phyloP scores from a whole-genome alignment of 352 stramenopile species.

The Phytophthora vignae region DNA sequence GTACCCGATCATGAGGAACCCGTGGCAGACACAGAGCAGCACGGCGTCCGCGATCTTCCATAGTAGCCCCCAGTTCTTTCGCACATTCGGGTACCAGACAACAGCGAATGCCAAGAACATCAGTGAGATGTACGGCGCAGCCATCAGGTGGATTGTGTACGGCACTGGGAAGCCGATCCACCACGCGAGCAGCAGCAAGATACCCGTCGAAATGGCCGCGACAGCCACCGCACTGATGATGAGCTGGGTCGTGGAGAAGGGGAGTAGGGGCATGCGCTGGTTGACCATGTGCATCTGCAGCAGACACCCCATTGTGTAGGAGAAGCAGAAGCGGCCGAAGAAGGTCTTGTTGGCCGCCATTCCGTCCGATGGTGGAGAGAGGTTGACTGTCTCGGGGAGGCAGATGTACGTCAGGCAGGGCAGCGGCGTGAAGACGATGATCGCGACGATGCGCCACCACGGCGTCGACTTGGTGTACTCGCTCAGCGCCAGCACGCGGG shows the following conservation, averaged over 20 bases:
- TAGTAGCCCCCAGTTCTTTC: background rate
- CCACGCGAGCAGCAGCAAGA: slow-evolving; percentile 15
- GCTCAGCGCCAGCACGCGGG: slow-evolving; percentile 4
- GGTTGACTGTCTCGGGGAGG: slow-evolving; percentile 13
- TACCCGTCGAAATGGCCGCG: background rate
- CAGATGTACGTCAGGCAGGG: slow-evolving; percentile 17
- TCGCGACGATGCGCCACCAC: slow-evolving; percentile 5
- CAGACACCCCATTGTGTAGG: slow-evolving; percentile 17
- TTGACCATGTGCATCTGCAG: slow-evolving; percentile 25
- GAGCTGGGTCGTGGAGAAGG: slow-evolving; percentile 17
- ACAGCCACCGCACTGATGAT: slow-evolving; percentile 12
- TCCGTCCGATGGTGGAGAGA: slow-evolving; percentile 8
- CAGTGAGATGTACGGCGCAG: slow-evolving; percentile 21
- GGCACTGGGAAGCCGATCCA: slow-evolving; percentile 26
- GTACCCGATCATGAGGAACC: slow-evolving; percentile 23
- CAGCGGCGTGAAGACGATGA: slow-evolving; percentile 18
- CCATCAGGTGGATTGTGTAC: slow-evolving; percentile 30
- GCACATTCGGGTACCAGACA: slow-evolving; percentile 17
- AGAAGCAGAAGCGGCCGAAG: slow-evolving; percentile 26
- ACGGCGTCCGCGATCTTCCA: slow-evolving; percentile 16
- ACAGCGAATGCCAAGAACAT: slow-evolving; percentile 23
- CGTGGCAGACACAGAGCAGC: slow-evolving; percentile 20
- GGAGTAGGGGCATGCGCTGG: slow-evolving; percentile 13
- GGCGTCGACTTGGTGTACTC: slow-evolving; percentile 3
- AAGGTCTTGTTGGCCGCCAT: slow-evolving; percentile 28